Evolutionary conservation across 495 filamentous ascomycete species (phyloP), one percentile per base, ranked within the genome.

Genomic region (Collariella sp.): DNA sequence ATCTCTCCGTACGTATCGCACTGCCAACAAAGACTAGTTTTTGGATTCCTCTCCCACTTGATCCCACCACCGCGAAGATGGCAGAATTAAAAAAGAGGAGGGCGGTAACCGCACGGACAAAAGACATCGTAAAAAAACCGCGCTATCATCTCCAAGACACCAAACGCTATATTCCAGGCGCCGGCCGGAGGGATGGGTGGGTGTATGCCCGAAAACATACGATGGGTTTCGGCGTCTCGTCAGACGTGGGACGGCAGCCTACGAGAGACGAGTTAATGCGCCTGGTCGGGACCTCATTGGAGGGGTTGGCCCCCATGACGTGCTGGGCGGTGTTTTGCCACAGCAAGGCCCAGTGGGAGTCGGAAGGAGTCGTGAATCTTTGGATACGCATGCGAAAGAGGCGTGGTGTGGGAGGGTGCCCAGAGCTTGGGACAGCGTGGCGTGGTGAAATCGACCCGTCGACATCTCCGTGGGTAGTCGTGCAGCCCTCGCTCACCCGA

Each of bases 91-190:
- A n/a, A n/a, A 54, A 54, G 63, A 67, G 80, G 79, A 79, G 82
- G 83, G 83, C 81, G 70, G 65, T 66, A 57, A 33, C 58, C 74
- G 70, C 79, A 76, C 86, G 85, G 72, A 85, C 88, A 89, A 89
- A 78, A 75, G 83, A 64, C 86, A 81, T 89, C 86, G 76, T 71
- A 68, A 88, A 91, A 91, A 58, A 90, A 82, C 76, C 86, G 86
- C 77, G 69, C 71, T 76, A 22, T 76, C 73, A 64, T 77, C 73
- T 74, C 70, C 63, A 43, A n/a, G 49, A 47, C 54, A 62, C 62
- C 58, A 70, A 35, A 36, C 15, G 19, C 75, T 75, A 65, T 73
- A 55, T 55, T 61, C 39, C 41, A 38, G 41, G 66, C 60, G 50
- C 67, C 66, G 59, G 56, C 26, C 26, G 55, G 67, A 72, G 65